These are phyloP conservation scores for Rhodotorula sp. DNA, from an alignment of 1,284 basidiomycete genomes.

Conservation along the genomic window DNA sequence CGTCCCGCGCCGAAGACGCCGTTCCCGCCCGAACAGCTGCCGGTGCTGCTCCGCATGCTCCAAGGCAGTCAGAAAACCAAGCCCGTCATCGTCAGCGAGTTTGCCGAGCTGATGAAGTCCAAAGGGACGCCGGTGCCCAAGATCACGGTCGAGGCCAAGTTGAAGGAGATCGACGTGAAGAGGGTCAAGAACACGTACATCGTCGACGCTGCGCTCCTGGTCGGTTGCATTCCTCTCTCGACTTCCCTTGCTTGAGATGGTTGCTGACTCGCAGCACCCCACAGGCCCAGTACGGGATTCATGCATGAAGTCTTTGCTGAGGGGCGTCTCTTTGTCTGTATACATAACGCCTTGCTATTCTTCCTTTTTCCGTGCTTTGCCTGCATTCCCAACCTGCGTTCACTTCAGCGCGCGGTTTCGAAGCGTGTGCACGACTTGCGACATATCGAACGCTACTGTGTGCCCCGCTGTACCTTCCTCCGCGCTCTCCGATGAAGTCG, in stretches of 20 bases:
- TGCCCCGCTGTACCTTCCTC: neutral
- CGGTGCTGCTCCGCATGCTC: slow-evolving; percentile 19
- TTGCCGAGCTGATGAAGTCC: slow-evolving; percentile 13
- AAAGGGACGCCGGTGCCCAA: slow-evolving; percentile 19
- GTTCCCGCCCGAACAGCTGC: slow-evolving; percentile 26
- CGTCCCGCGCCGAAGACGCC: slow-evolving; percentile 13
- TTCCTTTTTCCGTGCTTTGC: too few relatives aligned
- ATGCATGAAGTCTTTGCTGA: neutral
- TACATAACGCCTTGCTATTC: neutral
- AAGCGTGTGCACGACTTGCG: too few relatives aligned
- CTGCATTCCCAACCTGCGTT: too few relatives aligned
- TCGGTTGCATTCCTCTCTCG: neutral
- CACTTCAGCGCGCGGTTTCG: too few relatives aligned
- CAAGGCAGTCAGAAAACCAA: slow-evolving; percentile 19
- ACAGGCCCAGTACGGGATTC: slow-evolving; percentile 5
- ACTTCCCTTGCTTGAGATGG: too few relatives aligned
- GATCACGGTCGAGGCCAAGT: slow-evolving; percentile 15
- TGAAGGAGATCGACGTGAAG: slow-evolving; percentile 22
- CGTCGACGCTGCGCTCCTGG: slow-evolving; percentile 8
- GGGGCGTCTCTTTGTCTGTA: neutral
- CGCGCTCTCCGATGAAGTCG: neutral
- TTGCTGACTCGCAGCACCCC: neutral
- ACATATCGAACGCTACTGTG: too few relatives aligned
- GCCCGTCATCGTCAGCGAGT: slow-evolving; percentile 23
- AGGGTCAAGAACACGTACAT: slow-evolving; percentile 28